These are phyloP conservation scores for Nymphaea colorata DNA, from an alignment of 164 flowering plant species.

Conservation along the genomic window DNA sequence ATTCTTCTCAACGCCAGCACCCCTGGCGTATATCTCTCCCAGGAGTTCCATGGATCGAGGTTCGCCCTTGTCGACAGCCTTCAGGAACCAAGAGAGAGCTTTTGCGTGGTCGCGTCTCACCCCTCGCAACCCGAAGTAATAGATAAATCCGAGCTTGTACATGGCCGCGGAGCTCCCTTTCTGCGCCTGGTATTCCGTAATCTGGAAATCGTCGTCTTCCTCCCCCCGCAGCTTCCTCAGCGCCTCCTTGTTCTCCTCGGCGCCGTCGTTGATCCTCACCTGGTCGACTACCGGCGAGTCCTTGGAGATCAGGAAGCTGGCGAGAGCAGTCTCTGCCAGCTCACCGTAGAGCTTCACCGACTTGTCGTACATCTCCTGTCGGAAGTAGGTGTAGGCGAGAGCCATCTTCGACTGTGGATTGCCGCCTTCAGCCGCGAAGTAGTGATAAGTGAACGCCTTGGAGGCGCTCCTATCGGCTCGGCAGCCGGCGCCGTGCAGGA, in stretches of 20 bases:
- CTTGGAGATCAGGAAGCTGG: constrained; percentile 80
- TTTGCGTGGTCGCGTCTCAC: constrained; percentile 73
- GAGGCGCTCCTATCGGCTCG: constrained; percentile 41
- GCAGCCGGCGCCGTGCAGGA: constrained; percentile 58
- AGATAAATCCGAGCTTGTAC: constrained; percentile 76
- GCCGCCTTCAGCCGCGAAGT: constrained; percentile 74
- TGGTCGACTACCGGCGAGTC: constrained; percentile 81
- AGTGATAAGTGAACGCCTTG: constrained; percentile 60
- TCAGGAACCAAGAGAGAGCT: constrained; percentile 77
- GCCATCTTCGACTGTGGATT: constrained; percentile 88
- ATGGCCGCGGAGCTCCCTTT: constrained; percentile 89
- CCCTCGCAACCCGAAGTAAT: constrained; percentile 93
- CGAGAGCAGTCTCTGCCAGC: constrained; percentile 77
- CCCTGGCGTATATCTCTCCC: constrained; percentile 95
- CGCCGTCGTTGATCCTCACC: constrained; percentile 74
- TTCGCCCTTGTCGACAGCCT: constrained; percentile 90
- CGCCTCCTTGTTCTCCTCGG: constrained; percentile 89
- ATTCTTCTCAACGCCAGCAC: constrained; percentile 90
- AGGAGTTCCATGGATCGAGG: constrained; percentile 92
- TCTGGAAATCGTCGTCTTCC: constrained; percentile 95
- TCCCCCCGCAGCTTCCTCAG: constrained; percentile 89
- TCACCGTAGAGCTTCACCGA: constrained; percentile 87
- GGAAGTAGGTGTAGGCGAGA: constrained; percentile 61
- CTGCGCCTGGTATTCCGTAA: constrained; percentile 84
- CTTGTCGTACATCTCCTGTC: constrained; percentile 81